A percentile compares a stretch with the other conserved stretches of the same genome.
phyloP scores from a whole-genome alignment of 768 basidiomycete species.

The Macrocybe gigantea region DNA sequence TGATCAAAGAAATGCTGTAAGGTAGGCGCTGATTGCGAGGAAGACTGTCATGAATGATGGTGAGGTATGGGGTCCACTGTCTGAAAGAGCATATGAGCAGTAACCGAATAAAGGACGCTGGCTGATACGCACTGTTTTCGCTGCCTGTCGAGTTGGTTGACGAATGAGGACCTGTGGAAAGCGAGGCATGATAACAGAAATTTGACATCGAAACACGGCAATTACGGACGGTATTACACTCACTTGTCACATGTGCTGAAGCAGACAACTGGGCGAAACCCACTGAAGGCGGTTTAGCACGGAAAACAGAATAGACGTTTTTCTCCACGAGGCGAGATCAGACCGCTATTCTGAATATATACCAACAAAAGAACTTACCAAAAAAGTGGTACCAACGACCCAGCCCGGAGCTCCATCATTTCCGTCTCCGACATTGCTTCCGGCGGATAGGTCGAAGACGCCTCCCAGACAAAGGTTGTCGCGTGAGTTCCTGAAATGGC shows the following conservation, averaged over 20 bases:
- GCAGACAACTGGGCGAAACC: conserved; percentile 47
- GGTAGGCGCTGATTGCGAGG: too few relatives aligned
- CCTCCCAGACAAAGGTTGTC: conserved; percentile 50
- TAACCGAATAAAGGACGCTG: too few relatives aligned
- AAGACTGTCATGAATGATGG: too few relatives aligned
- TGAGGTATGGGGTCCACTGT: too few relatives aligned
- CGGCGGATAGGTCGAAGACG: conserved; percentile 50
- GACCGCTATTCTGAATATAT: background rate
- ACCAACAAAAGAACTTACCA: conserved; percentile 37
- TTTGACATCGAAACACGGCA: too few relatives aligned
- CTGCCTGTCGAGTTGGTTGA: too few relatives aligned
- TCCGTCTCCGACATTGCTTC: conserved; percentile 13
- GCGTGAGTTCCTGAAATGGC: conserved; percentile 25
- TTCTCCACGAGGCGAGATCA: conserved; percentile 25
- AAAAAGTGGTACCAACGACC: conserved; percentile 72
- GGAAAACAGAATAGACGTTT: conserved; percentile 50
- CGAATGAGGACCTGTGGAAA: too few relatives aligned
- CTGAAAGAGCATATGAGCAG: too few relatives aligned
- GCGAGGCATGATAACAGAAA: too few relatives aligned
- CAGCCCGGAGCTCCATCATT: conserved; percentile 37
- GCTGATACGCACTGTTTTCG: too few relatives aligned
- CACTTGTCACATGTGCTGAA: conserved; percentile 17
- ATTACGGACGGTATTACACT: too few relatives aligned
- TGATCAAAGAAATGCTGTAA: too few relatives aligned
- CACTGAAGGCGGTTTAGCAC: conserved; percentile 38